Evolutionary conservation across 192 early-diverging fungal species (phyloP), one percentile per base, ranked within the genome.

Genomic region (Backusella morwellensis): DNA sequence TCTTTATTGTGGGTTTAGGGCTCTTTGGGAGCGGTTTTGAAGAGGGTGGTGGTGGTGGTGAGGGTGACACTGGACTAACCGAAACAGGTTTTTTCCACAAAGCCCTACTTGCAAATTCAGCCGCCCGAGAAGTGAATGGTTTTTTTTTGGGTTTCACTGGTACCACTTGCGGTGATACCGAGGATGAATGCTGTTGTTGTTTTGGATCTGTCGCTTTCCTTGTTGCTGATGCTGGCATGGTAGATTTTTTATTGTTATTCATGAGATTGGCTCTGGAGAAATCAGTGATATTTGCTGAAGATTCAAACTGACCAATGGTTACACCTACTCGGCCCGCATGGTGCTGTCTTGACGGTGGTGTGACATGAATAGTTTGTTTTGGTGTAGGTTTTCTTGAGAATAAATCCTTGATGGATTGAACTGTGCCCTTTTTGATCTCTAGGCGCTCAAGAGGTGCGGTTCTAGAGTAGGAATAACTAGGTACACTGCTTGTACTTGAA

Each of bases 391-490:
- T 32, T 41, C 63, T 71, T 14, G 66, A 35, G 40, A 79, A 79
- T 8, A 79, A n/a, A 6, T 79, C 73, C 15, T 63, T 44, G 40
- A 79, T 69, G 2, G 73, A 70, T 34, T 68, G 59, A 1, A 79
- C 71, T 19, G 70, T 79, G 17, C 78, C 78, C n/a, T 23, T 40
- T 63, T 79, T 79, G 23, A 70, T 50, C 50, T 67, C 73, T 32
- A 74, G 21, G 3, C 72, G 35, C 15, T 26, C 35, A 14, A 75
- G 36, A 59, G 66, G 78, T 19, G 73, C 41, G 7, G 72, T 34
- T 5, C 59, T 40, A n/a, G 21, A 40, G n/a, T 44, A 35, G 26
- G 32, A 68, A 42, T n/a, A 68, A 6, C n/a, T 52, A 15, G 32
- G 34, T 1, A 32, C 19, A 50, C 47, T 50, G 35, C 23, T 74